These are phyloP conservation scores for Pterocarpus santalinus DNA, from an alignment of 306 rosid genomes.

Conservation along the genomic window DNA sequence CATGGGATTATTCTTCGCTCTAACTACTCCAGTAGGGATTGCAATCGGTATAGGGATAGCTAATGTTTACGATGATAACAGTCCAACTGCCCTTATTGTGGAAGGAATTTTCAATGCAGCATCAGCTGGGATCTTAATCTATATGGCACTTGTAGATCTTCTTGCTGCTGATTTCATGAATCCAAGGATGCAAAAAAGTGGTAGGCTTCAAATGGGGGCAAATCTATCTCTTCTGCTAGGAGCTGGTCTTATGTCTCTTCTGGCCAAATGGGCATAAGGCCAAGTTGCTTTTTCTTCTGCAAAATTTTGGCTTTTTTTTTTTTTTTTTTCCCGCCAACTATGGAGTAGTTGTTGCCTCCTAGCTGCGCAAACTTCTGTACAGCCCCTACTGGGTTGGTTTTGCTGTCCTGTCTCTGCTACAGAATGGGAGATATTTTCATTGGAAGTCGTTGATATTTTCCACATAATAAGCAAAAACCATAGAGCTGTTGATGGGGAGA, in stretches of 20 bases:
- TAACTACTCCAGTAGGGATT: slow-evolving; percentile 69
- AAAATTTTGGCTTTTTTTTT: not conserved
- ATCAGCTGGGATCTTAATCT: slow-evolving; percentile 69
- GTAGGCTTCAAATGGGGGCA: slow-evolving; percentile 26
- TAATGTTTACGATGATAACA: slow-evolving; percentile 52
- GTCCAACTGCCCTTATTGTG: slow-evolving; percentile 58
- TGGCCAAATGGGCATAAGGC: slow-evolving; percentile 57
- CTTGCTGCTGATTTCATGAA: slow-evolving; percentile 50
- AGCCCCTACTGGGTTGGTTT: too few relatives aligned
- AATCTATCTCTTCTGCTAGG: slow-evolving; percentile 39
- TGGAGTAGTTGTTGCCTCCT: too few relatives aligned
- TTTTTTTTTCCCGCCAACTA: not conserved
- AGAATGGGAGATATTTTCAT: too few relatives aligned
- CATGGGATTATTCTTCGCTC: slow-evolving; percentile 65
- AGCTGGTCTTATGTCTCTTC: slow-evolving; percentile 50
- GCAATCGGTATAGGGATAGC: slow-evolving; percentile 64
- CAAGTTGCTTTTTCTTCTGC: not conserved
- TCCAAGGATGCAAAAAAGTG: slow-evolving; percentile 50
- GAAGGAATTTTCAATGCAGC: slow-evolving; percentile 69
- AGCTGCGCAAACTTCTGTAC: too few relatives aligned
- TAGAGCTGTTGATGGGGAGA: too few relatives aligned
- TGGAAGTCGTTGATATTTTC: too few relatives aligned
- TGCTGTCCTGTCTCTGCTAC: too few relatives aligned
- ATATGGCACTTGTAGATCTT: slow-evolving; percentile 68
- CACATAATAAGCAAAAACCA: too few relatives aligned